Evolutionary conservation across 306 rosid species (phyloP), one percentile per base, ranked within the genome.

Genomic region (Geum urbanum): DNA sequence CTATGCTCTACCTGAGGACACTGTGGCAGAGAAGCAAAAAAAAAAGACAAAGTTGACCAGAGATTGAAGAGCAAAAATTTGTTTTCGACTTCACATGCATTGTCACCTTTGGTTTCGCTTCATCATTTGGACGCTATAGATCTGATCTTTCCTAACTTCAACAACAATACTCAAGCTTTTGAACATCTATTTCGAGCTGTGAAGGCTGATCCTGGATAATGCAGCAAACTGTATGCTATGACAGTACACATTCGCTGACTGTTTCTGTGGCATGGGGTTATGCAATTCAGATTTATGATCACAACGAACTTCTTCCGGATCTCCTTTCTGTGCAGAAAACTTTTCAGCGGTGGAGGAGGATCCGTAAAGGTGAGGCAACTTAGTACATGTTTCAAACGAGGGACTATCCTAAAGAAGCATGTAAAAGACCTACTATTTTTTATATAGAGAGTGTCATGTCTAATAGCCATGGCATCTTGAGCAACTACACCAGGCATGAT

Each of bases 181-280:
- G 69, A 81, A 46, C 96, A 80, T 73, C 90, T 94, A 66, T 74
- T 87, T 57, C 48, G 74, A 32, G 97, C 99, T 77, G 89, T 83
- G 58, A 79, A 85, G 50, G 74, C 76, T 72, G 99, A 94, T 82
- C 84, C 99, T 50, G 96, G 86, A 79, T 86, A 55, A 78, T 91
- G 82, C 99, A 91, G 76, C 96, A 86, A 76, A 80, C 84, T 53
- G 91, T 88, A 66, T 94, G 99, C 88, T 94, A 94, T 71, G 95
- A 88, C 60, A 80, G 49, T 40, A 65, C 80, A 5, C 85, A 63
- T 62, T 87, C 88, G 4, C 78, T 91, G 89, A 88, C 95, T n/a
- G 70, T 91, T 79, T 88, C 97, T 3, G 83, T 94, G 73, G 81
- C 96, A 8, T 94, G 99, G 97, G 99, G 97, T 45, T 84, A 73